A percentile compares a stretch with the other conserved stretches of the same genome.
These are phyloP conservation scores for Candida alai DNA, from an alignment of 805 yeast species.

Conservation along the genomic window DNA sequence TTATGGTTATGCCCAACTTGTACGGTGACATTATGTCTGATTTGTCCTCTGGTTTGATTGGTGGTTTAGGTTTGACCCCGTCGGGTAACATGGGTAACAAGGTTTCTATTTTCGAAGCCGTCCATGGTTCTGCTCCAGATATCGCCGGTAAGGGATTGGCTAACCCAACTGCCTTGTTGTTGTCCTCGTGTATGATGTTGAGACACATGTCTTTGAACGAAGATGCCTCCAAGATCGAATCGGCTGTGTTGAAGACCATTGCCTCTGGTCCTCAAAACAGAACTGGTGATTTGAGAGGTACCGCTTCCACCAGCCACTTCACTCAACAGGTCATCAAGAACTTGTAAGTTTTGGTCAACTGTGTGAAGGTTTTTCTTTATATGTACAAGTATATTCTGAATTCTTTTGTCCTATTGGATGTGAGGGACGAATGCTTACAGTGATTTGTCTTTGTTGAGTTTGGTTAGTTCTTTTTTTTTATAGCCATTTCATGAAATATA, in stretches of 20 bases:
- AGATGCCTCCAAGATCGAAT: conserved; percentile 81
- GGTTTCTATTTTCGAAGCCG: conserved; percentile 98
- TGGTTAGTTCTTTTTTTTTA: no score
- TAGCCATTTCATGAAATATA: no score
- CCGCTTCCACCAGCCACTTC: conserved; percentile 84
- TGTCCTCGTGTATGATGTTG: conserved; percentile 98
- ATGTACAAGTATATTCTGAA: no score
- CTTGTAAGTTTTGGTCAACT: conserved; percentile 55
- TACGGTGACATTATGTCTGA: conserved; percentile 99
- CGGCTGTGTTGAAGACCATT: conserved; percentile 81
- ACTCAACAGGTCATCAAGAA: conserved; percentile 85
- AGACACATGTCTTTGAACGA: conserved; percentile 91
- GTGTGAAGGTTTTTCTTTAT: background rate
- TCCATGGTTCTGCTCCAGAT: conserved; percentile 99
- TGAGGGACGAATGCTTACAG: no score
- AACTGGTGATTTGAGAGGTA: conserved; percentile 94
- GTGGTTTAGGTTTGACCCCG: conserved; percentile 98
- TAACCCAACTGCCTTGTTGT: conserved; percentile 95
- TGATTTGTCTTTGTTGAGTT: no score
- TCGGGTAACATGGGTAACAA: conserved; percentile 99
- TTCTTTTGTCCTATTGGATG: no score
- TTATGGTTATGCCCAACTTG: conserved; percentile 98
- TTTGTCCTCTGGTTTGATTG: conserved; percentile 94
- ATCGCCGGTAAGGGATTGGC: conserved; percentile 99
- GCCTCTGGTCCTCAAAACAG: conserved; percentile 95